phyloP scores from a whole-genome alignment of 352 stramenopile species.

The Pythium phragmitis region DNA sequence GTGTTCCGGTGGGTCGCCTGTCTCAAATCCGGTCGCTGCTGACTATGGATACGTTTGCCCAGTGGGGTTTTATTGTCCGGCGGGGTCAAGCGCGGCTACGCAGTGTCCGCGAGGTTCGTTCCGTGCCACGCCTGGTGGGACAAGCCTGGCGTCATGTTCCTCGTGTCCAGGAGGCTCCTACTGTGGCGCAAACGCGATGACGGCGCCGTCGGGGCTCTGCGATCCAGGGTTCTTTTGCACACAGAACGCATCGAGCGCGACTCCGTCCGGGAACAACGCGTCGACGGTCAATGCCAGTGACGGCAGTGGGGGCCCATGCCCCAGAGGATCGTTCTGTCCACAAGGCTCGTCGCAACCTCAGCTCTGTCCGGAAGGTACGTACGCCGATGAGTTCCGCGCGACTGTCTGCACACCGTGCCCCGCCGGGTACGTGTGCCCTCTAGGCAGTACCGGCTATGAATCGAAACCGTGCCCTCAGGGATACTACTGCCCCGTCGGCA shows the following conservation, averaged over 20 bases:
- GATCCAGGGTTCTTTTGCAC: constrained; percentile 84
- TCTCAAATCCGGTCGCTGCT: constrained; percentile 51
- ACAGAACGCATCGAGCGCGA: constrained; percentile 37
- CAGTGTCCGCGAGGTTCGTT: constrained; percentile 70
- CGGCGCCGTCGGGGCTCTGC: constrained; percentile 55
- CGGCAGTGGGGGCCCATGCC: constrained; percentile 40
- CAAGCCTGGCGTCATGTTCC: constrained; percentile 59
- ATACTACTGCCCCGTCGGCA: constrained; percentile 81
- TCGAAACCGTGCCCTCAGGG: constrained; percentile 66
- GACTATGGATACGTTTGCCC: constrained; percentile 64
- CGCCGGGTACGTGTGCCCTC: constrained; percentile 34
- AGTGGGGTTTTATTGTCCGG: constrained; percentile 69
- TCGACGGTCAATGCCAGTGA: background rate
- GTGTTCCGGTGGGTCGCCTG: constrained; percentile 49
- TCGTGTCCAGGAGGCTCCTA: constrained; percentile 60
- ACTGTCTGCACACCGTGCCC: constrained; percentile 32
- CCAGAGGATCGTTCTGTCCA: constrained; percentile 72
- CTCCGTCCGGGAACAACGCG: constrained; percentile 36
- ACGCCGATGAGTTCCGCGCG: constrained; percentile 45
- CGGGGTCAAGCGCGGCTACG: constrained; percentile 45
- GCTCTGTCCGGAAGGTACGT: constrained; percentile 60
- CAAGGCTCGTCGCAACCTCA: constrained; percentile 61
- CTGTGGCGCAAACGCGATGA: constrained; percentile 50
- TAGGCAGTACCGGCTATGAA: constrained; percentile 43
- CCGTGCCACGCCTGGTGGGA: constrained; percentile 43